A percentile compares a stretch with the other conserved stretches of the same genome.
Conservation (phyloP, 306 rosid genomes). For the Macrotyloma uniflorum region DNA sequence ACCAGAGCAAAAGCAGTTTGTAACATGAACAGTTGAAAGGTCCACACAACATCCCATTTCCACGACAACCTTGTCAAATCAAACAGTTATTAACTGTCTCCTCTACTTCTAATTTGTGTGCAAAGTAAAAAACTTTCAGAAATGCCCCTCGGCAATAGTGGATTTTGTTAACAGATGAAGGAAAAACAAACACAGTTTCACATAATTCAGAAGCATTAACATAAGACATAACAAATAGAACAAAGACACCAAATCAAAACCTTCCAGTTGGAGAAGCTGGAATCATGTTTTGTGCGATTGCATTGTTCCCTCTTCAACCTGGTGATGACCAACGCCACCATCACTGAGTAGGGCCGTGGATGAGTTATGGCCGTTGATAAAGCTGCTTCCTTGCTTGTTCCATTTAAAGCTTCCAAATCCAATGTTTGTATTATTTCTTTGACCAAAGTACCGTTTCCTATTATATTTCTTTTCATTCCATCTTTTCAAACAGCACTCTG, state of each 20-base stretch:
- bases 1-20: background rate
- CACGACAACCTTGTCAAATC: too few species aligned
- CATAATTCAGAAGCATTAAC: background rate
- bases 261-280: constrained; percentile 75
- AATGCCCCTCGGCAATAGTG: background rate
- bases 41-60: too few species aligned
- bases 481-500: background rate
- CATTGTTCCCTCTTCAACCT: constrained; percentile 74
- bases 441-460: background rate
- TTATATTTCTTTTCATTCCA: background rate
- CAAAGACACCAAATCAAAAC: constrained; percentile 27
- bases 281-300: constrained; percentile 67
- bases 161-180: background rate
- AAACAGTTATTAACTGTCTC: too few species aligned
- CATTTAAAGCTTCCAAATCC: background rate
- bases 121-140: too few species aligned
- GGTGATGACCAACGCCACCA: constrained; percentile 7
- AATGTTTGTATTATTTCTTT: background rate
- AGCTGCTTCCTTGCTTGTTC: background rate
- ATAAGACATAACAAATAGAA: background rate
- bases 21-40: too few species aligned
- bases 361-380: constrained; percentile 24
- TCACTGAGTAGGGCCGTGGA: background rate
- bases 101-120: too few species aligned
- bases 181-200: background rate